Conservation (phyloP, 2,329 filamentous ascomycete genomes). For the Fusarium palustre region DNA sequence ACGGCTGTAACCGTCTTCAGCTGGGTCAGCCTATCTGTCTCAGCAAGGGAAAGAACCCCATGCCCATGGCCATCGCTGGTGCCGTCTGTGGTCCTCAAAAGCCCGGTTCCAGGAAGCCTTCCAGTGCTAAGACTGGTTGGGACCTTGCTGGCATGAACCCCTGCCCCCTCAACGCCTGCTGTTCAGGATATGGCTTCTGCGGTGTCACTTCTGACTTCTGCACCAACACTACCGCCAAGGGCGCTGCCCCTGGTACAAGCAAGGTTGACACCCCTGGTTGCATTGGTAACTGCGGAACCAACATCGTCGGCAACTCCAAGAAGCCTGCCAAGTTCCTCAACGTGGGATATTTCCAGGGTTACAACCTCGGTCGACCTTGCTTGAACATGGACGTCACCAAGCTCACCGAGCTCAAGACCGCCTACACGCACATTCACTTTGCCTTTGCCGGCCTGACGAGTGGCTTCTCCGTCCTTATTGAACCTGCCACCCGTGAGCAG, state of each 20-base stretch:
- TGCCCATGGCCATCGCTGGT: constrained; percentile 49
- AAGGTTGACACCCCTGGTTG: constrained; percentile 45
- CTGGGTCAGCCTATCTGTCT: constrained; percentile 50
- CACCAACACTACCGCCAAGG: constrained; percentile 45
- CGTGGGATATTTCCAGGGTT: constrained; percentile 52
- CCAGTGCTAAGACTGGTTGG: constrained; percentile 43
- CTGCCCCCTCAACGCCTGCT: constrained; percentile 59
- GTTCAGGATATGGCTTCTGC: constrained; percentile 59
- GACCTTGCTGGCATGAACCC: constrained; percentile 57
- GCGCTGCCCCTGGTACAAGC: constrained; percentile 47
- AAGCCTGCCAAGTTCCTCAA: constrained; percentile 44
- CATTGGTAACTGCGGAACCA: constrained; percentile 51
- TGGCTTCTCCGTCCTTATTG: constrained; percentile 27
- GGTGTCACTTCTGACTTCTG: constrained; percentile 60
- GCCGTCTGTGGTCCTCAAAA: constrained; percentile 53
- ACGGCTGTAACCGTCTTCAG: constrained; percentile 49
- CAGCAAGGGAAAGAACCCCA: constrained; percentile 50
- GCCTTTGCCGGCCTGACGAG: constrained; percentile 47
- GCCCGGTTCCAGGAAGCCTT: constrained; percentile 44
- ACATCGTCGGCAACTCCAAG: constrained; percentile 47
- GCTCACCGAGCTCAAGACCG: constrained; percentile 33
- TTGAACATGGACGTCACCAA: constrained; percentile 48
- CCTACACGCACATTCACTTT: constrained; percentile 52
- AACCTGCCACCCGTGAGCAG: constrained; percentile 42
- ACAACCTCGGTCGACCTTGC: constrained; percentile 48